Percentiles rank a stretch among this genome's conserved stretches.
Conservation (phyloP, 768 basidiomycete genomes). For the Pleurotus giganteus region DNA sequence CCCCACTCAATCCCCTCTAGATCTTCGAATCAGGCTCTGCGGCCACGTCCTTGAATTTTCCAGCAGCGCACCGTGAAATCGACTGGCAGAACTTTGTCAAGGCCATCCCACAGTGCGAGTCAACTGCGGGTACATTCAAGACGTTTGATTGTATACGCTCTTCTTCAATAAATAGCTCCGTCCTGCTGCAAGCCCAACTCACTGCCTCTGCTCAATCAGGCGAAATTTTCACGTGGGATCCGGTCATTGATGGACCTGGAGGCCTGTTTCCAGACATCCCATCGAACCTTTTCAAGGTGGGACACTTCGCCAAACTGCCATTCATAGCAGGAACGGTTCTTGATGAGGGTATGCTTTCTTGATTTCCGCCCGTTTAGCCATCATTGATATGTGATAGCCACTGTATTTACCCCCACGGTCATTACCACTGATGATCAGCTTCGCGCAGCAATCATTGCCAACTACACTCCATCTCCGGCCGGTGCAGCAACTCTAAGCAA, state of each 20-base stretch:
- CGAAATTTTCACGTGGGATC: conserved; percentile 31
- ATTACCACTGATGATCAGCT: conserved; percentile 24
- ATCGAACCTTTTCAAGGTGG: conserved; percentile 27
- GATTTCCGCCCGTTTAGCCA: no score
- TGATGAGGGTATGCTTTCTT: conserved; percentile 38
- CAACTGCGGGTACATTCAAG: conserved; percentile 22
- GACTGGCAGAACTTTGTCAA: conserved; percentile 27
- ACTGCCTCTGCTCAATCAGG: conserved; percentile 18
- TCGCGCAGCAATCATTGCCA: conserved; percentile 22
- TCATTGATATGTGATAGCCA: conserved; percentile 24
- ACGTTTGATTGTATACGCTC: conserved; percentile 29
- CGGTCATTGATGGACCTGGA: conserved; percentile 37
- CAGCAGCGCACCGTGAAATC: conserved; percentile 24
- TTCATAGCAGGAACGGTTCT: conserved; percentile 42
- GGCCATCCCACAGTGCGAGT: conserved; percentile 26
- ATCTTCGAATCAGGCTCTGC: conserved; percentile 43
- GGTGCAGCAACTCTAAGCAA: conserved; percentile 17
- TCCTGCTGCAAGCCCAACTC: conserved; percentile 26
- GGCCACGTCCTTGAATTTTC: conserved; percentile 26
- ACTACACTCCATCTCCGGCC: conserved; percentile 26
- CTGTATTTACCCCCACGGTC: conserved; percentile 28
- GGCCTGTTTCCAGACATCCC: conserved; percentile 39
- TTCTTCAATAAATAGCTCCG: conserved; percentile 22
- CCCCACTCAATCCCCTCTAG: conserved; percentile 17
- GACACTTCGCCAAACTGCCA: conserved; percentile 36